Base-by-base conservation (phyloP, 2,329 filamentous ascomycete genomes). In the Paradendryphiella salina region DNA sequence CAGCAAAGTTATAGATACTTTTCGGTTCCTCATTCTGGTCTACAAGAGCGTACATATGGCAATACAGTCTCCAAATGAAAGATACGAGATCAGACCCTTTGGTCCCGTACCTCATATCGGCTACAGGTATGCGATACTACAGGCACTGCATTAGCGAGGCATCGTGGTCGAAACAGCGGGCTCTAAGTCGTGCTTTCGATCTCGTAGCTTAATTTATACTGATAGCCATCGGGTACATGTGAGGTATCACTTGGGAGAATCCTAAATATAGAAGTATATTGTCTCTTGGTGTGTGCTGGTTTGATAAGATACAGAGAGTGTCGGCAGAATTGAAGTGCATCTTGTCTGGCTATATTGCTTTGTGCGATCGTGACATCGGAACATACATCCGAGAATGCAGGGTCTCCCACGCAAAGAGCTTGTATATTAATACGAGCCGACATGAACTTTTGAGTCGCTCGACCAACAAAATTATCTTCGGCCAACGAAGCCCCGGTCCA, bases 321-420 rank as follows among this genome's bases (percentile, higher is more conserved):
- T 55, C 48, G 59, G 56, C 59, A 59, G 51, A 61, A 57, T 58
- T 69, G 69, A 44, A 69, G 65, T 69, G 51, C 14, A 52, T 52
- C 46, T 61, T 64, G 62, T 70, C 59, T 67, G 60, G 49, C 48
- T 66, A 69, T 56, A 71, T 71, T 67, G 59, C 57, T 70, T 68
- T 52, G 57, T 46, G 52, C 60, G 58, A 60, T 65, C 57, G 60
- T 56, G 59, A 38, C 60, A 57, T 55, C 54, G 59, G 60, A 60
- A 60, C 58, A 46, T 59, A 52, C 55, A 66, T 51, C 63, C 67
- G 64, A 65, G 47, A 51, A 49, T 50, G 38, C 29, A 45, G 44
- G 54, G 57, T 59, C 59, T 57, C 50, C 55, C 54, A 46, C 43
- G 55, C 56, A 62, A 53, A 33, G 50, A 57, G 61, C 63, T 62